Base-by-base conservation (phyloP, 768 basidiomycete genomes). In the Plicaturopsis crispa region DNA sequence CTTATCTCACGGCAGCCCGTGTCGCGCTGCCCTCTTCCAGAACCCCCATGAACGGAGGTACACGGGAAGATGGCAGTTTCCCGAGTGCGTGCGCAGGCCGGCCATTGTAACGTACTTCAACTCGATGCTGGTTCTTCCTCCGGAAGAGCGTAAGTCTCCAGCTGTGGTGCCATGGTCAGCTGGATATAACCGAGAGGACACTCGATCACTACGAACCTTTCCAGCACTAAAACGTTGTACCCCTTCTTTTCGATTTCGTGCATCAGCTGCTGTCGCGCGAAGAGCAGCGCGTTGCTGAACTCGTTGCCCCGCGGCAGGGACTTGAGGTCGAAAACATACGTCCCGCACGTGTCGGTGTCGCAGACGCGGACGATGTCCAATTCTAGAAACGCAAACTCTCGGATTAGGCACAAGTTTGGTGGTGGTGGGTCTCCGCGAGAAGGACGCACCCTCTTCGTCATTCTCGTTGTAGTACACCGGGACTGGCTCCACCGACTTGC, bases 71-170 rank as follows among this genome's bases (percentile, higher is more conserved):
- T n/a, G 70, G 66, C 18, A 67, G 42, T 47, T 75, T 67, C 22
- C 73, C 75, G 0, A 63, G 52, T 31, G 72, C 66, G 44, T 63
- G 73, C 34, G 80, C 85, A 13, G 81, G 80, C 44, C 80, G 69
- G 5, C 77, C 85, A 40, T 55, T 68, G 57, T 89, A 88, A 42
- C 72, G 69, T 14, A 88, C 73, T 52, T 84, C 75, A 24, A 84
- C 64, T 20, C 86, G 73, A 58, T 80, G 67, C 22, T 61, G 61
- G 48, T 75, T 77, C 37, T 71, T 78, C 48, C 66, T 73, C 40
- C 83, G 79, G 48, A 78, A 67, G 17, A 80, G 56, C 4, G 80
- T 84, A 35, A 35, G 33, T 33, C 39, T 24, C 28, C 32, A 24
- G 18, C 24, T 19, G 36, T 38, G 35, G 31, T 47, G 39, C 38